Evolutionary conservation across 495 filamentous ascomycete species (phyloP), one percentile per base, ranked within the genome.

Genomic region (Penicillium dipodomyicola): DNA sequence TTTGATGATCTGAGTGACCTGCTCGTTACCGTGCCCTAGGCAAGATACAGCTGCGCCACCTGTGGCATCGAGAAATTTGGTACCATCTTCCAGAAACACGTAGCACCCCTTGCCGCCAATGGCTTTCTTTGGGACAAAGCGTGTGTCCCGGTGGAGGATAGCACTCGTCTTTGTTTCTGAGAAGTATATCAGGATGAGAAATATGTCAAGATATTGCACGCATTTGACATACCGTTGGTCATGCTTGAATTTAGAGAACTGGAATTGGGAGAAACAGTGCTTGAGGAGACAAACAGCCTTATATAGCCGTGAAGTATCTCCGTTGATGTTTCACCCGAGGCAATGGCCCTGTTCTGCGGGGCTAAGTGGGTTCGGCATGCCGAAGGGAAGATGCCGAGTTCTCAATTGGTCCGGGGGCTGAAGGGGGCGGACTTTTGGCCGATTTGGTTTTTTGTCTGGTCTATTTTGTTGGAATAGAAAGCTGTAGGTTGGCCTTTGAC

Each of bases 31-130:
- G 52, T 82, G 80, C 19, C 78, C 79, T 11, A 82, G 56, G 60
- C 78, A 81, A 5, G 74, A 69, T 8, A 82, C 79, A 3, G 80
- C 78, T 6, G 79, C 77, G 33, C 79, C 80, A 20, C 80, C 76
- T 8, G 76, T 79, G 0, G 82, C 83, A 61, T 90, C 87, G 17
- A 89, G 77, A 57, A 91, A 80, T 44, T 73, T 80, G 11, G 80
- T 82, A 22, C 84, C 85, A 71, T 87, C 78, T 49, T 79, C 80
- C 3, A 88, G 65, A 46, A 69, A 70, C 43, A 80, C 65, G 56
- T 74, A 77, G 62, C 66, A 71, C n/a, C 77, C 76, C 54, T 75
- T 67, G 10, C 73, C 77, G 12, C 73, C 72, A 29, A 77, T 43
- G 7, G 71, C 75, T 27, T 71, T 72, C 10, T 65, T 69, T 8